phyloP scores from a whole-genome alignment of 164 flowering plant species.

The Chimonanthus salicifolius region DNA sequence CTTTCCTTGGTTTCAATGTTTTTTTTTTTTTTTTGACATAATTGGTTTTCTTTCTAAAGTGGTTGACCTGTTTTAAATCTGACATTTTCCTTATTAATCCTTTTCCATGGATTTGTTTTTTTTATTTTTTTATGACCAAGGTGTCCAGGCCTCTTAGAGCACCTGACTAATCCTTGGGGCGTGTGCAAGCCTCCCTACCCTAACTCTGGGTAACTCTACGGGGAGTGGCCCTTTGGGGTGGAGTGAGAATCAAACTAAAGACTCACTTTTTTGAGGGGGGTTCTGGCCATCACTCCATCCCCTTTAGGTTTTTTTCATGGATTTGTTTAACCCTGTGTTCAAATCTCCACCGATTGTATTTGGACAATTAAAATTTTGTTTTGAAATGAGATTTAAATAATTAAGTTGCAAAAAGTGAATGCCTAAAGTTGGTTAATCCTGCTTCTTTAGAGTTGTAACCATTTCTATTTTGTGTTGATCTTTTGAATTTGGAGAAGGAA shows the following conservation, averaged over 20 bases:
- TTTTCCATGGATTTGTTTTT: too few relatives aligned
- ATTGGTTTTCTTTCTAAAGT: neutral
- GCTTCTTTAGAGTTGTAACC: neutral
- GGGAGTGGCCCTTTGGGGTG: too few relatives aligned
- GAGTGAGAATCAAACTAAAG: too few relatives aligned
- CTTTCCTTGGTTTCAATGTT: neutral
- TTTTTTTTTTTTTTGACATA: neutral
- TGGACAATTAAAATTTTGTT: neutral
- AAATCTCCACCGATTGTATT: too few relatives aligned
- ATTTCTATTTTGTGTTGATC: neutral
- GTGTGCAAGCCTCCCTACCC: too few relatives aligned
- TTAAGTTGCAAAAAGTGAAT: neutral
- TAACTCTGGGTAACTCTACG: too few relatives aligned
- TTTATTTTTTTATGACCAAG: too few relatives aligned
- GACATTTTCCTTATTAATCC: neutral
- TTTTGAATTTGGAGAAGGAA: neutral
- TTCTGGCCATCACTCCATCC: too few relatives aligned
- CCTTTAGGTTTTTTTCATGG: neutral
- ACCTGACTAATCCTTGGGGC: too few relatives aligned
- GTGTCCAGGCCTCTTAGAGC: too few relatives aligned
- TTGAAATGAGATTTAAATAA: neutral
- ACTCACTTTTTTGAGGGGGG: too few relatives aligned
- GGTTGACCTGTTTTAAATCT: neutral
- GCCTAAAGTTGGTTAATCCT: neutral
- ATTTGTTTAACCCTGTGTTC: neutral